Percentiles rank a stretch among this genome's conserved stretches.
Evolutionary conservation across 2,329 filamentous ascomycete genomes (phyloP).

Genomic region (Aspergillus uvarum): DNA sequence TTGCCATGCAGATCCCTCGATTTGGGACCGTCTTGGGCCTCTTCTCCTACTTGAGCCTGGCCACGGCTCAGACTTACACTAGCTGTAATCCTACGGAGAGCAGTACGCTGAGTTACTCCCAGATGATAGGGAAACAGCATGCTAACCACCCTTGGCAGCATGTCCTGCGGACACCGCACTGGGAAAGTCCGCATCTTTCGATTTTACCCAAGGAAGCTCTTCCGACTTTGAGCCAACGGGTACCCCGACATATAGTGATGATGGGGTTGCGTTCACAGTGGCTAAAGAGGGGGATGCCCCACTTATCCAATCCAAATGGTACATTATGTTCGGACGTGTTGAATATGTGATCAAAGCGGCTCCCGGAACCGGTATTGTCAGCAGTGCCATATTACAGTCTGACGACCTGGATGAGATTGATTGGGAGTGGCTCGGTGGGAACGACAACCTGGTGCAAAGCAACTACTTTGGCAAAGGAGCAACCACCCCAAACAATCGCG

Average conservation of each 20-base stretch:
- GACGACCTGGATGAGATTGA: slow-evolving; percentile 95
- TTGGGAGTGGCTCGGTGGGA: slow-evolving; percentile 88
- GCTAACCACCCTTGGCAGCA: slow-evolving; percentile 31
- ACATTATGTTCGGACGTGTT: slow-evolving; percentile 98
- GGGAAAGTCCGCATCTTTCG: slow-evolving; percentile 76
- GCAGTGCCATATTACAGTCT: slow-evolving; percentile 85
- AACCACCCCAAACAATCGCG: slow-evolving; percentile 81
- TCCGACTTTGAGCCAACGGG: slow-evolving; percentile 73
- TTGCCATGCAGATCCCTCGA: slow-evolving; percentile 36
- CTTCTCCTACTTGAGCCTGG: slow-evolving; percentile 29
- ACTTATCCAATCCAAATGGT: slow-evolving; percentile 85
- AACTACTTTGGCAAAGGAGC: slow-evolving; percentile 97
- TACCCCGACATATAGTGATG: slow-evolving; percentile 67
- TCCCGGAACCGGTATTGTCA: slow-evolving; percentile 87
- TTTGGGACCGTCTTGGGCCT: slow-evolving; percentile 28
- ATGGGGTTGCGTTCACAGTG: slow-evolving; percentile 82
- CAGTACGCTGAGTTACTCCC: slow-evolving; percentile 28
- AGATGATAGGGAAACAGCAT: slow-evolving; percentile 6
- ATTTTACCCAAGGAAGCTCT: slow-evolving; percentile 76
- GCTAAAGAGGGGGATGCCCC: slow-evolving; percentile 76
- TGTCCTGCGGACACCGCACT: slow-evolving; percentile 79
- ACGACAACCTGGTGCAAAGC: slow-evolving; percentile 76
- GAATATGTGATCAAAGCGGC: slow-evolving; percentile 83
- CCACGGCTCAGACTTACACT: slow-evolving; percentile 45
- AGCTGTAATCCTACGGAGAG: slow-evolving; percentile 44